Evolutionary conservation across 441 rosid genomes (phyloP).

Genomic region (Bocquillonia castaneifolia): DNA sequence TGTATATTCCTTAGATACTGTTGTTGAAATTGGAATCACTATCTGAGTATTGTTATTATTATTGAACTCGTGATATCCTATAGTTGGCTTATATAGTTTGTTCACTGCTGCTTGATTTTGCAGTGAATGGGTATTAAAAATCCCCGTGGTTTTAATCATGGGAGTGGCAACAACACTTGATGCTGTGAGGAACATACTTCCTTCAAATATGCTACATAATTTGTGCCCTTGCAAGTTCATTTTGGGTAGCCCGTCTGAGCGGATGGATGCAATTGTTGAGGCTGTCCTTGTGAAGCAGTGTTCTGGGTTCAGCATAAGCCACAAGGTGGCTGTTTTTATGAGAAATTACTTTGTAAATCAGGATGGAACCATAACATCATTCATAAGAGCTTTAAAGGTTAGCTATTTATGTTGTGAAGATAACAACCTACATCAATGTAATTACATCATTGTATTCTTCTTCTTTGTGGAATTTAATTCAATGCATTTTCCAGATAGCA

Average conservation of each 20-base stretch:
- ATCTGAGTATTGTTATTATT: too few species aligned
- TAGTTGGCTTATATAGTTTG: constrained; percentile 5
- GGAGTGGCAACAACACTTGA: constrained; percentile 88
- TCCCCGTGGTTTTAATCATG: constrained; percentile 71
- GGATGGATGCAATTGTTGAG: constrained; percentile 79
- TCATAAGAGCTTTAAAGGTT: constrained; percentile 84
- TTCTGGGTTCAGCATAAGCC: constrained; percentile 70
- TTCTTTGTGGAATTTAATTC: constrained; percentile 10
- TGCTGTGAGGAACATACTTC: constrained; percentile 55
- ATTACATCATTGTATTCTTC: constrained; percentile 10
- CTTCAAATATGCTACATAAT: constrained; percentile 56
- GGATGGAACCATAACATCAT: constrained; percentile 86
- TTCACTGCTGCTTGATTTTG: constrained; percentile 17
- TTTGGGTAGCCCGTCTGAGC: constrained; percentile 69
- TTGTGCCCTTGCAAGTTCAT: constrained; percentile 62
- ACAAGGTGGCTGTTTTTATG: constrained; percentile 65
- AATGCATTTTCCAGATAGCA: constrained; percentile 56
- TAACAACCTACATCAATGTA: not conserved
- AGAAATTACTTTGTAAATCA: constrained; percentile 70
- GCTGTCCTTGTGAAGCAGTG: constrained; percentile 69
- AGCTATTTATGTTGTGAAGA: constrained; percentile 20
- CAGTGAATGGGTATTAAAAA: constrained; percentile 86
- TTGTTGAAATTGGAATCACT: not conserved
- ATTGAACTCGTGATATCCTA: too few species aligned
- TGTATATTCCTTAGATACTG: not conserved